Evolutionary conservation across 176 grass and related monocot species (phyloP), one percentile per base, ranked within the genome.

Genomic region (Ampelocalamus luodianensis): DNA sequence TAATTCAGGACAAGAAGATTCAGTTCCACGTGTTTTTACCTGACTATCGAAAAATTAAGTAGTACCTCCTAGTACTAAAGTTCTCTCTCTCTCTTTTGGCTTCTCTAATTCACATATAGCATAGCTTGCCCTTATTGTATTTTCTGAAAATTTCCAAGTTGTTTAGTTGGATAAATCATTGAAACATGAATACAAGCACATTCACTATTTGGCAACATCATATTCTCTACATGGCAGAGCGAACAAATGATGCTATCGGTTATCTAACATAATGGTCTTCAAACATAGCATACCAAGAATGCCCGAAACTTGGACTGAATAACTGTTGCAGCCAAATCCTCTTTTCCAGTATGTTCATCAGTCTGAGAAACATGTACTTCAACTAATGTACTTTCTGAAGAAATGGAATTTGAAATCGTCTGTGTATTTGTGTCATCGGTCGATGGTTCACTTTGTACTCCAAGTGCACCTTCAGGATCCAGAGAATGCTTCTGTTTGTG

Each of bases 251-350:
- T 22, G 20, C 11, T 74, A 77, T 67, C 38, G 39, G 32, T 73
- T 75, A 65, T 26, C 15, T 83, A 66, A 50, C 29, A 24, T 9
- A 79, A 50, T 9, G 11, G 13, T 14, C 51, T 61, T 50, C 54
- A 84, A 80, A 80, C 43, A 62, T 70, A 80, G 63, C 78, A 85
- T 95, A 98, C 96, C 96, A 98, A 87, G 79, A 98, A 95, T 64
- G 91, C 91, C 82, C 96, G 91, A 90, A 94, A 98, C 18, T 86
- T 58, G 40, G 93, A 92, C 48, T 98, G 96, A 87, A 98, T 88
- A 91, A 92, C 68, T 81, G 81, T 96, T 77, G 93, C 93, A 62
- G 96, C 91, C 66, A 78, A 85, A 85, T 96, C 80, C 65, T 92
- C 83, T 80, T 76, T 89, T 22, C 50, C 68, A 59, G 50, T 55